These are phyloP conservation scores for Hemisphaericaspora nanyangensis DNA, from an alignment of 805 yeast species.

Conservation along the genomic window DNA sequence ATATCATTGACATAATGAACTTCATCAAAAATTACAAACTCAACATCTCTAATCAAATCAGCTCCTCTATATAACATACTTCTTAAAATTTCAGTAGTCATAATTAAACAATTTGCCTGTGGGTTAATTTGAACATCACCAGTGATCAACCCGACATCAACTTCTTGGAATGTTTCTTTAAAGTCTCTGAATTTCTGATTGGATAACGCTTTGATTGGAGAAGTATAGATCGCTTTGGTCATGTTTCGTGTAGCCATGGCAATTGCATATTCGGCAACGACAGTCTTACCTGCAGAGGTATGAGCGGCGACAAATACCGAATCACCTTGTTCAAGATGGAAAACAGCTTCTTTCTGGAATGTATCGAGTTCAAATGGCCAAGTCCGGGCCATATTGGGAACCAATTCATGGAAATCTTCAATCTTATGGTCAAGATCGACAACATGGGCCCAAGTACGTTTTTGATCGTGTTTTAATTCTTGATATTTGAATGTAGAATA, in stretches of 20 bases:
- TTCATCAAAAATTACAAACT: constrained; percentile 95
- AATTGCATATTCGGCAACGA: constrained; percentile 96
- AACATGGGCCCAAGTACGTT: constrained; percentile 89
- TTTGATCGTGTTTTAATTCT: constrained; percentile 24
- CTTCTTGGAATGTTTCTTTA: constrained; percentile 69
- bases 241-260: constrained; percentile 94
- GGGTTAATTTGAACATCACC: constrained; percentile 98
- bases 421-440: constrained; percentile 83
- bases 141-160: constrained; percentile 90
- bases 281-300: constrained; percentile 98
- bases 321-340: constrained; percentile 95
- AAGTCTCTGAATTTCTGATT: constrained; percentile 90
- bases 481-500: constrained; percentile 20
- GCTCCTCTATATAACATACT: constrained; percentile 97
- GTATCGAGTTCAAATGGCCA: constrained; percentile 96
- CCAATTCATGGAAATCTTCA: constrained; percentile 79
- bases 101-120: constrained; percentile 91
- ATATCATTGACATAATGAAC: constrained; percentile 97
- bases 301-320: constrained; percentile 99
- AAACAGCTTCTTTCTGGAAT: constrained; percentile 95
- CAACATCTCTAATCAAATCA: constrained; percentile 93
- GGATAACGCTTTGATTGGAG: constrained; percentile 89
- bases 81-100: constrained; percentile 96
- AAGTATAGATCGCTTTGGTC: constrained; percentile 95
- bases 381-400: constrained; percentile 87